Evolutionary conservation across 1,284 basidiomycete genomes (phyloP), one percentile per base, ranked within the genome.

Genomic region (Meripilus lineatus): DNA sequence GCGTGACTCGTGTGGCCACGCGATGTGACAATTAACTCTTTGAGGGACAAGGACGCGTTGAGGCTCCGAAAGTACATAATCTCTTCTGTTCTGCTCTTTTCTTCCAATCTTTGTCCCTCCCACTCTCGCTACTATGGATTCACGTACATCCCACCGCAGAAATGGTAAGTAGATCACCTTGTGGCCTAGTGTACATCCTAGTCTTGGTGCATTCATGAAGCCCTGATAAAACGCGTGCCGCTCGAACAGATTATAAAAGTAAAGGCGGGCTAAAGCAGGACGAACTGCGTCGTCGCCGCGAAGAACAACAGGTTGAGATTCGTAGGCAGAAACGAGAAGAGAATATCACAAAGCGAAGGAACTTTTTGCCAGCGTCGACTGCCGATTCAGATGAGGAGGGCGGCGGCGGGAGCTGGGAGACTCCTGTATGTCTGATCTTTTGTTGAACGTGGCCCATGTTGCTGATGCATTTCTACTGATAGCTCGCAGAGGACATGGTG

Each of bases 301-400:
- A 97, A 67, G 93, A 97, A 65, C 90, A 94, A 64, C 93, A 96
- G 62, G 93, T 97, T 47, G 94, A 97, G 75, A 96, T 97, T 74
- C 80, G 93, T 62, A 81, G 90, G 62, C 90, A 93, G 72, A 96
- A 96, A 73, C 79, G 94, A 56, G 93, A 97, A 64, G 93, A 97
- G 68, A 93, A 92, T 63, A 94, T 97, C 50, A 89, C 93, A 51
- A 97, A 97, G 77, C 81, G 93, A 65, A 78, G 93, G 52, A 96
- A 96, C 68, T 89, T 95, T 62, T 77, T 90, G 54, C 83, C 89
- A 28, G 74, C 81, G 18, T 64, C 79, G 38, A 72, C 74, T 40
- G 72, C 69, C 46, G 92, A 94, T 63, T 93, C 91, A 38, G 92
- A 94, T 77, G 89, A 94, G 58, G 86, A 93, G 63, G 75, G 81